phyloP scores from a whole-genome alignment of 139 green algal genomes.

The Picochlorum sp. region DNA sequence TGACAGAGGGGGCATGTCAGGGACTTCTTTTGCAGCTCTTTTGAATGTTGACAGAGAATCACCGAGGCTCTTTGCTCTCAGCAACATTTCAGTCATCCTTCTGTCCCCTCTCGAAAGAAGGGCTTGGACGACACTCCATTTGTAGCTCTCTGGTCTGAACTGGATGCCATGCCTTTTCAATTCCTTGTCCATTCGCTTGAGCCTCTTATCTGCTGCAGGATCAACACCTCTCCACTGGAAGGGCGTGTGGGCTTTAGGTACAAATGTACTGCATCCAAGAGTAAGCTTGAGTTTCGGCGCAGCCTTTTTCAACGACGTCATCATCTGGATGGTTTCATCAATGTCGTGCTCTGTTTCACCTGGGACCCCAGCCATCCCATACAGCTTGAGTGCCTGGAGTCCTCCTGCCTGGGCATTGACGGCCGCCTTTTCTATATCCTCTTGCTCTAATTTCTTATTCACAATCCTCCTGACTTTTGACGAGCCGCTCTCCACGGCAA shows the following conservation, averaged over 20 bases:
- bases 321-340: slow-evolving; percentile 39
- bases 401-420: slow-evolving; percentile 30
- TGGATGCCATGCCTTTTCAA: slow-evolving; percentile 28
- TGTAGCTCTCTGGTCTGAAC: slow-evolving; percentile 48
- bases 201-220: slow-evolving; percentile 18
- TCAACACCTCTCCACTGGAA: slow-evolving; percentile 44
- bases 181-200: slow-evolving; percentile 27
- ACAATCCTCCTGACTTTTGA: slow-evolving; percentile 34
- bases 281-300: slow-evolving; percentile 29
- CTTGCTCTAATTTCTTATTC: slow-evolving; percentile 38
- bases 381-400: slow-evolving; percentile 41
- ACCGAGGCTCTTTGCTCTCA: slow-evolving; percentile 25
- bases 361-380: slow-evolving; percentile 48
- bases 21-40: slow-evolving; percentile 35
- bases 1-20: slow-evolving; percentile 36
- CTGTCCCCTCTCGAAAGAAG: slow-evolving; percentile 40
- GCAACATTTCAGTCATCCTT: slow-evolving; percentile 25
- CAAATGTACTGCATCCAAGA: slow-evolving; percentile 44
- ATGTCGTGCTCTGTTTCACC: slow-evolving; percentile 35
- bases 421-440: slow-evolving; percentile 28
- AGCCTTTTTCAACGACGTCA: slow-evolving; percentile 20
- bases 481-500: slow-evolving; percentile 47
- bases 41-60: slow-evolving; percentile 33
- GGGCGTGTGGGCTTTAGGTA: slow-evolving; percentile 45
- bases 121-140: slow-evolving; percentile 38